Percentiles rank a stretch among this genome's conserved stretches.
Conservation (phyloP, 768 basidiomycete genomes). For the Gymnopilus junonius region DNA sequence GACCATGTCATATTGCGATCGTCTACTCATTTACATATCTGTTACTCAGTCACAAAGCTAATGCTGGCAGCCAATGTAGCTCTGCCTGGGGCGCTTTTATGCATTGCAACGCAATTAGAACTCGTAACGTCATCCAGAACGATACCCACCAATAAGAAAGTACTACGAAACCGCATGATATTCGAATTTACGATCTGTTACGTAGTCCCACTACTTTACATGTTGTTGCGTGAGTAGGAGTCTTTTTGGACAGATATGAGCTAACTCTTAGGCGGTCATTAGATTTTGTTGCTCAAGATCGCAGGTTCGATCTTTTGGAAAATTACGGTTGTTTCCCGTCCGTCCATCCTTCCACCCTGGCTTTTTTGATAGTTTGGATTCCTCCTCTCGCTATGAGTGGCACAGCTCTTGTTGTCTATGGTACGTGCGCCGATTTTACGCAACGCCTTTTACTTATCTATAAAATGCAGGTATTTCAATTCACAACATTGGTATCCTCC, state of each 20-base stretch:
- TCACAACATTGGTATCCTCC: conserved; percentile 32
- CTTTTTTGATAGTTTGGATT: conserved; percentile 47
- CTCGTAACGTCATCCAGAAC: conserved; percentile 51
- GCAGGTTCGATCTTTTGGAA: conserved; percentile 64
- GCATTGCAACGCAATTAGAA: conserved; percentile 59
- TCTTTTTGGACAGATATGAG: not conserved
- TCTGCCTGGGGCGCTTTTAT: conserved; percentile 61
- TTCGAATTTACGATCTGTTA: conserved; percentile 55
- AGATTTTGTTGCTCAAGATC: conserved; percentile 65
- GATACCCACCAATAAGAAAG: conserved; percentile 33
- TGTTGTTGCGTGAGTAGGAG: conserved; percentile 58
- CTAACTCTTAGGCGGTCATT: not conserved
- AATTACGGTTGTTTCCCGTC: conserved; percentile 59
- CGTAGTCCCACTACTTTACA: conserved; percentile 58
- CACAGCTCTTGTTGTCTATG: conserved; percentile 44
- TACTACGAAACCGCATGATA: conserved; percentile 44
- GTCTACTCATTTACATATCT: not conserved
- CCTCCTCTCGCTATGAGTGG: conserved; percentile 49
- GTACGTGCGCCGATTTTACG: conserved; percentile 30
- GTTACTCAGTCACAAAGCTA: conserved; percentile 55
- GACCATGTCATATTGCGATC: not conserved
- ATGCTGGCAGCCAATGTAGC: conserved; percentile 56
- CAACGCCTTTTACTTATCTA: not conserved
- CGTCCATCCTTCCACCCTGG: conserved; percentile 46
- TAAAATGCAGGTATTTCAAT: conserved; percentile 34